Evolutionary conservation across 73 alveolate genomes (phyloP).

Genomic region (Stentor roeselii): DNA sequence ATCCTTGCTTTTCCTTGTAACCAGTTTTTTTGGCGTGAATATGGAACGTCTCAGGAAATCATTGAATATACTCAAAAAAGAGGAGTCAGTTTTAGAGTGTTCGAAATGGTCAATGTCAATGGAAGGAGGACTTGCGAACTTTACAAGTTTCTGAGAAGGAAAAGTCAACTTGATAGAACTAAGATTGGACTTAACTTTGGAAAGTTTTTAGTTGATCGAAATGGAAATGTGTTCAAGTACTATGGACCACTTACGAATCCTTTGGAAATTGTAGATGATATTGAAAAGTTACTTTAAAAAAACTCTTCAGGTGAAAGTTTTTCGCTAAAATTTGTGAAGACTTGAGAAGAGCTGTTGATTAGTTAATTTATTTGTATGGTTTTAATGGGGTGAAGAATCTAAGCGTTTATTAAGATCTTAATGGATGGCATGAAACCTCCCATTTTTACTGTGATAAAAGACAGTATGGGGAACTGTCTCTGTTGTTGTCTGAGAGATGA

Average conservation of each 20-base stretch:
- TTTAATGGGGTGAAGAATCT: not conserved
- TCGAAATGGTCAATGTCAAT: constrained; percentile 69
- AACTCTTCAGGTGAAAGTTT: not conserved
- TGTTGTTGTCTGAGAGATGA: not conserved
- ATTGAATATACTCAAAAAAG: constrained; percentile 41
- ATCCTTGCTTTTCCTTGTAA: constrained; percentile 72
- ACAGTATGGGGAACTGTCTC: not conserved
- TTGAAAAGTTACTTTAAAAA: not conserved
- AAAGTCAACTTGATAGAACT: constrained; percentile 43
- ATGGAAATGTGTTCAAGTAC: constrained; percentile 58
- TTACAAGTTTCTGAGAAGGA: constrained; percentile 58
- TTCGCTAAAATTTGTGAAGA: not conserved
- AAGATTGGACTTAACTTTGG: constrained; percentile 76
- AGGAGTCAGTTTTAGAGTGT: constrained; percentile 56
- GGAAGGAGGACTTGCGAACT: constrained; percentile 63
- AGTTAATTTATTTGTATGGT: not conserved
- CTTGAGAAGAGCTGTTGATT: not conserved
- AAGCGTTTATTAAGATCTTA: not conserved
- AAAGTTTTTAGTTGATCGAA: constrained; percentile 59
- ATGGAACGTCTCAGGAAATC: constrained; percentile 55
- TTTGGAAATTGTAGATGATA: not conserved
- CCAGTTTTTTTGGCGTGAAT: constrained; percentile 61
- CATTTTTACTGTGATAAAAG: no score
- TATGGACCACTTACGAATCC: constrained; percentile 49
- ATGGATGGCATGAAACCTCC: no score